A percentile compares a stretch with the other conserved stretches of the same genome.
phyloP scores from a whole-genome alignment of 352 stramenopile species.

The Phytophthora capsici region DNA sequence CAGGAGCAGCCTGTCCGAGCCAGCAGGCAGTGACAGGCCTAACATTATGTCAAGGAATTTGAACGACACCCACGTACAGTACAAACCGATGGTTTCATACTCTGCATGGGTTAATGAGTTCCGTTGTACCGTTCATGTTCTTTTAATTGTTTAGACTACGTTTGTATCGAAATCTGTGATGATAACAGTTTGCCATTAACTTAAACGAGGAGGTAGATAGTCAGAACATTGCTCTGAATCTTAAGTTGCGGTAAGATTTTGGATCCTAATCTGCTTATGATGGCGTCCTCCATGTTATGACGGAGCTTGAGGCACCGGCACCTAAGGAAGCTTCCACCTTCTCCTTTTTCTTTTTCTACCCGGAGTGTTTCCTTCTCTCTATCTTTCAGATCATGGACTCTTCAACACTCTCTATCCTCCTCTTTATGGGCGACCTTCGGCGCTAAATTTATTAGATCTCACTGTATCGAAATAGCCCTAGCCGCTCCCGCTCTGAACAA shows the following conservation, averaged over 20 bases:
- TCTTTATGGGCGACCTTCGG: slow-evolving; percentile 4
- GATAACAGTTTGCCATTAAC: too few relatives aligned
- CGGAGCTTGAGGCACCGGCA: too few relatives aligned
- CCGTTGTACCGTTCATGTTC: background rate
- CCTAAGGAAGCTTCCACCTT: background rate
- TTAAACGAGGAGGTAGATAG: slow-evolving; percentile 4
- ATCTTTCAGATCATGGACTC: background rate
- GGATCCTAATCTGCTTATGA: too few relatives aligned
- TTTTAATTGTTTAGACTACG: slow-evolving; percentile 3
- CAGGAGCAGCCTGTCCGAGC: slow-evolving; percentile 11
- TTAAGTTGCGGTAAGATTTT: too few relatives aligned
- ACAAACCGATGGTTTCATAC: background rate
- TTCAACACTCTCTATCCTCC: too few relatives aligned
- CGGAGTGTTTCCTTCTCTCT: too few relatives aligned
- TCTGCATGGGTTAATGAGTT: background rate
- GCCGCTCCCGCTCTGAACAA: slow-evolving; percentile 2
- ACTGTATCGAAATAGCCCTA: background rate
- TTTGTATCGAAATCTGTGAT: too few relatives aligned
- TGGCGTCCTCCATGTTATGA: too few relatives aligned
- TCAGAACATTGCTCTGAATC: background rate
- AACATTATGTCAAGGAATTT: background rate
- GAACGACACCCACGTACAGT: background rate
- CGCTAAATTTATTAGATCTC: slow-evolving; percentile 9
- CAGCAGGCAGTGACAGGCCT: slow-evolving; percentile 10
- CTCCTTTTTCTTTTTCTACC: background rate